A percentile compares a stretch with the other conserved stretches of the same genome.
Conservation (phyloP, 1,139 yeast genomes). For the Diutina ranongensis region DNA sequence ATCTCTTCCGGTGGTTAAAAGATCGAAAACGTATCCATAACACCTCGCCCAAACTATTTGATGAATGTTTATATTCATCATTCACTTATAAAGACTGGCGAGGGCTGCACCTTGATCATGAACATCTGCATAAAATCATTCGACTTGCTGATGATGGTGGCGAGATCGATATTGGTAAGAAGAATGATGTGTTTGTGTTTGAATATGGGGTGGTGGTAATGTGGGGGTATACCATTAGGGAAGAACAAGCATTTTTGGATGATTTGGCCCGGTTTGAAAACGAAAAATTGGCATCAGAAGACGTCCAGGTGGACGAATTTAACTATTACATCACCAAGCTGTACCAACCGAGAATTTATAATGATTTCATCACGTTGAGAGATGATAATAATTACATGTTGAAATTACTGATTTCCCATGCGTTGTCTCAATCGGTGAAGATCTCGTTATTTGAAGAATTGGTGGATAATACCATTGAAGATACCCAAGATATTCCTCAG, state of each 20-base stretch:
- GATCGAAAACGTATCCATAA: conserved; percentile 66
- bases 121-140: conserved; percentile 29
- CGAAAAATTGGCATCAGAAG: conserved; percentile 84
- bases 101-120: conserved; percentile 21
- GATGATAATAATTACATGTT: conserved; percentile 89
- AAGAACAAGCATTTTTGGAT: conserved; percentile 70
- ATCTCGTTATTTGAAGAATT: conserved; percentile 90
- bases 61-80: conserved; percentile 89
- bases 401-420: conserved; percentile 81
- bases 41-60: conserved; percentile 78
- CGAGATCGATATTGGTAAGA: conserved; percentile 72
- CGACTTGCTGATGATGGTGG: conserved; percentile 90
- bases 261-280: conserved; percentile 83
- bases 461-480: conserved; percentile 92
- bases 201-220: conserved; percentile 91
- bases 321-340: conserved; percentile 87
- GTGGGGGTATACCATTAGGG: conserved; percentile 87
- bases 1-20: conserved; percentile 71
- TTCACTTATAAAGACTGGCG: conserved; percentile 78
- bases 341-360: conserved; percentile 90
- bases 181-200: conserved; percentile 74
- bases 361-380: conserved; percentile 84
- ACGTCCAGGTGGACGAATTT: conserved; percentile 87
- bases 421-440: conserved; percentile 86
- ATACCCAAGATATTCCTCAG: conserved; percentile 92